These are phyloP conservation scores for Nemania bipapillata DNA, from an alignment of 2,329 filamentous ascomycete species.

Conservation along the genomic window DNA sequence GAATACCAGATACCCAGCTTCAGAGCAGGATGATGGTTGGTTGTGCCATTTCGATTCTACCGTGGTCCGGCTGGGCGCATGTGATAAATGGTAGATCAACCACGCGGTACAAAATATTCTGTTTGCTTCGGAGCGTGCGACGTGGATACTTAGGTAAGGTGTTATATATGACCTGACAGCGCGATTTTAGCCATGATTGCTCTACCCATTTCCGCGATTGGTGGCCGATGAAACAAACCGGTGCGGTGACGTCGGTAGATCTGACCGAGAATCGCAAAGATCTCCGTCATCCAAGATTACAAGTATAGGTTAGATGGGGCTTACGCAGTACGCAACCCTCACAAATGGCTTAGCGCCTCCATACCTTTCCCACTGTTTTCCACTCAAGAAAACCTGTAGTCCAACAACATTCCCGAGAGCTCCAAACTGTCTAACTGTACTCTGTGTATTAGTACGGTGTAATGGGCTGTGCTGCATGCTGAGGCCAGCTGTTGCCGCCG, in stretches of 20 bases:
- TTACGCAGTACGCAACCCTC: constrained; percentile 17
- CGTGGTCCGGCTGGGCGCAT: background rate
- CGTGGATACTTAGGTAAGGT: background rate
- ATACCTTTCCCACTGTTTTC: too few species aligned
- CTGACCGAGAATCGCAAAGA: constrained; percentile 20
- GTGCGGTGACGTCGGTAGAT: constrained; percentile 23
- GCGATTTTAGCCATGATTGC: constrained; percentile 1
- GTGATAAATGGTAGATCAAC: background rate
- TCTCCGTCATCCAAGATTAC: constrained; percentile 22
- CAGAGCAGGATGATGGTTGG: too few species aligned
- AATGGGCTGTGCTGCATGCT: background rate
- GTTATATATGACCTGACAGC: background rate
- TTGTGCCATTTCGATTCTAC: background rate
- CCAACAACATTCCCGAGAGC: background rate
- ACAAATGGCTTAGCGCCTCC: background rate
- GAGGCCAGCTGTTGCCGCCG: background rate
- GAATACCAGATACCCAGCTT: background rate
- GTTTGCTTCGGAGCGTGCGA: background rate
- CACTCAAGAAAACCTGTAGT: too few species aligned
- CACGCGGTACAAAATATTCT: background rate
- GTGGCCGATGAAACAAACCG: constrained; percentile 20
- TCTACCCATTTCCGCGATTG: background rate
- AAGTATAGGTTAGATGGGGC: background rate
- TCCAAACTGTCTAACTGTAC: background rate
- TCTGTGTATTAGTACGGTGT: too few species aligned